Evolutionary conservation across 495 filamentous ascomycete species (phyloP), one percentile per base, ranked within the genome.

Genomic region (Penicillium dipodomyicola): DNA sequence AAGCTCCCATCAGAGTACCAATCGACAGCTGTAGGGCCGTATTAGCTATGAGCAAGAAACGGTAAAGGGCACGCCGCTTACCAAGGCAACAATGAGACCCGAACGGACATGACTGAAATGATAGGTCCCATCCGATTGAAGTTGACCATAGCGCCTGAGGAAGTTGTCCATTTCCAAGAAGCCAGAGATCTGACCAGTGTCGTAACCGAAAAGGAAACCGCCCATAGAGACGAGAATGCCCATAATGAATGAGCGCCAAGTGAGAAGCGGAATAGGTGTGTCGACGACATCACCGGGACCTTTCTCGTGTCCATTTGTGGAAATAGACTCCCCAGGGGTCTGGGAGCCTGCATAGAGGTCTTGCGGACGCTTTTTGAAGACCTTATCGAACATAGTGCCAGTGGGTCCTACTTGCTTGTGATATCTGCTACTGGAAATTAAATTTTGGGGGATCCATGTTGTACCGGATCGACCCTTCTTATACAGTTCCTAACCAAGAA

Each of bases 1-100:
- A 69, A 49, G 88, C 83, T 23, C 88, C 88, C 29, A 87, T 72
- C 20, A 91, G 64, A 5, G 84, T 86, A 51, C 88, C 88, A 39
- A 86, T 79, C 0, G 84, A 83, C 19, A 89, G 72, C 63, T 74
- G 2, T 22, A 22, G 22, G 22, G 22, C 2, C 29, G 5, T 22
- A 1, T 45, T 35, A 46, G 41, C 15, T 22, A 9, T 30, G 2
- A 33, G 27, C 11, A 51, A 33, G 27, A 20, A n/a, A 41, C 41
- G 10, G 9, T 5, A n/a, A 33, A 15, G 3, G 29, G 12, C 11
- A 23, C 20, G 19, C 5, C 2, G 15, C 61, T 45, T 60, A 69
- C 66, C 66, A 82, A 52, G 41, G 27, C 77, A 56, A 80, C 79
- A 55, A 82, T 80, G 32, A 81, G 64, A 12, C 80, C 79, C 22